phyloP scores from a whole-genome alignment of 2,329 filamentous ascomycete species.

The Leptographium lundbergii region DNA sequence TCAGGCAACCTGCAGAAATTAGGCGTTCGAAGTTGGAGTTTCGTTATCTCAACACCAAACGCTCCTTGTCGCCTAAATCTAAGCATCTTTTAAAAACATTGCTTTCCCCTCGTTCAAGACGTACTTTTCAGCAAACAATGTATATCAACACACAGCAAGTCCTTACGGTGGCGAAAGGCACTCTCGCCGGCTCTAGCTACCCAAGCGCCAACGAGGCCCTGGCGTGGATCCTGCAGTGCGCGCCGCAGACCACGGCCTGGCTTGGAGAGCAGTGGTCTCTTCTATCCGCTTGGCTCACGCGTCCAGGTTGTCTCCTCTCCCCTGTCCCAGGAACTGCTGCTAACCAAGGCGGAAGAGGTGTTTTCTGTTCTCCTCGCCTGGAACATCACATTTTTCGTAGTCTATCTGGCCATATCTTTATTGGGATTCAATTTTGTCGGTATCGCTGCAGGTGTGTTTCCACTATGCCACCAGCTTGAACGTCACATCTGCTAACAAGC shows the following conservation, averaged over 20 bases:
- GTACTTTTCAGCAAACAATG: too few species aligned
- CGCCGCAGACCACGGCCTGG: not conserved
- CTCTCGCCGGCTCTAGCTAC: too few species aligned
- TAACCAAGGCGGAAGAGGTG: not conserved
- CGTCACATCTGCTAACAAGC: not conserved
- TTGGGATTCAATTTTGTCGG: not conserved
- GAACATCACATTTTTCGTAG: not conserved
- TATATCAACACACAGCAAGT: too few species aligned
- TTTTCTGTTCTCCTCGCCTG: not conserved
- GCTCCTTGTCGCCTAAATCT: too few species aligned
- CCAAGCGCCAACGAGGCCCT: too few species aligned
- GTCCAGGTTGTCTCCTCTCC: not conserved
- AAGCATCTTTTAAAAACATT: too few species aligned
- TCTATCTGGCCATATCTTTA: not conserved
- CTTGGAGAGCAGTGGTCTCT: not conserved
- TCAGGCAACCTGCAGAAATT: too few species aligned
- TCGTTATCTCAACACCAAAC: too few species aligned
- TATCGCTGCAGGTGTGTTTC: not conserved
- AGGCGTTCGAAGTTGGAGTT: too few species aligned
- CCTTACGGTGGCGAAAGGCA: too few species aligned
- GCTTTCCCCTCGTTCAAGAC: too few species aligned
- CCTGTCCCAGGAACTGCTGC: not conserved
- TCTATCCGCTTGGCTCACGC: not conserved
- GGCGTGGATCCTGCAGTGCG: too few species aligned
- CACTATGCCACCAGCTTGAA: not conserved